A percentile compares a stretch with the other conserved stretches of the same genome.
phyloP scores from a whole-genome alignment of 192 early-diverging fungal species.

The Podila epicladia region DNA sequence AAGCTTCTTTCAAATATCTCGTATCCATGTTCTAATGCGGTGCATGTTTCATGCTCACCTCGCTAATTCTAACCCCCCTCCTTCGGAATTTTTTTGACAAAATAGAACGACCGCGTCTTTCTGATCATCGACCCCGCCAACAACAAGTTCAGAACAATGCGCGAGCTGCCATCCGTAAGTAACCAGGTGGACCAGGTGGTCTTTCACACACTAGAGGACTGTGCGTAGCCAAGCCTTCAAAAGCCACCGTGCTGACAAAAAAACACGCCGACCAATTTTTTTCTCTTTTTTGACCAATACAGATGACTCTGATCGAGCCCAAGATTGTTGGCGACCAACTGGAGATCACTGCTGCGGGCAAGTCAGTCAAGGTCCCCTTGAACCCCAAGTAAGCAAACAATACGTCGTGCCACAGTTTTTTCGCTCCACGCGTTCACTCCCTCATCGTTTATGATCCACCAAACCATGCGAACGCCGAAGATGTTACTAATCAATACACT shows the following conservation, averaged over 20 bases:
- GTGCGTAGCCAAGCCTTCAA: not conserved
- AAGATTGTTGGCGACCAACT: slow-evolving; percentile 35
- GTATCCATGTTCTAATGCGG: not conserved
- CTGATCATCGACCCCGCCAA: slow-evolving; percentile 51
- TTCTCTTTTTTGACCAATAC: not conserved
- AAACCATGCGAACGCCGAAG: too few species aligned
- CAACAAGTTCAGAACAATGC: slow-evolving; percentile 42
- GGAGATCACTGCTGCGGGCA: slow-evolving; percentile 31
- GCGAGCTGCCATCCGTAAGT: slow-evolving; percentile 31
- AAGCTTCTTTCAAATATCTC: not conserved
- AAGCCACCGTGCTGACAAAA: not conserved
- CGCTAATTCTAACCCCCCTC: not conserved
- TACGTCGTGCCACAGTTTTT: not conserved
- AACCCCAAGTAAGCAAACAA: slow-evolving; percentile 33
- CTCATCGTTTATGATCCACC: not conserved
- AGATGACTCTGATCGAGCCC: slow-evolving; percentile 33
- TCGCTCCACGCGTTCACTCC: not conserved
- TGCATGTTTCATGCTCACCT: not conserved
- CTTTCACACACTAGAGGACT: not conserved
- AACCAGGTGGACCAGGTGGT: not conserved
- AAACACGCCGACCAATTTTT: too few species aligned
- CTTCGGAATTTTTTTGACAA: not conserved
- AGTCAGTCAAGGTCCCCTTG: slow-evolving; percentile 35
- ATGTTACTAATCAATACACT: not conserved
- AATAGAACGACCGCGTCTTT: slow-evolving; percentile 56